Evolutionary conservation across 2,329 filamentous ascomycete species (phyloP), one percentile per base, ranked within the genome.

Genomic region (Mollisia scopiformis): DNA sequence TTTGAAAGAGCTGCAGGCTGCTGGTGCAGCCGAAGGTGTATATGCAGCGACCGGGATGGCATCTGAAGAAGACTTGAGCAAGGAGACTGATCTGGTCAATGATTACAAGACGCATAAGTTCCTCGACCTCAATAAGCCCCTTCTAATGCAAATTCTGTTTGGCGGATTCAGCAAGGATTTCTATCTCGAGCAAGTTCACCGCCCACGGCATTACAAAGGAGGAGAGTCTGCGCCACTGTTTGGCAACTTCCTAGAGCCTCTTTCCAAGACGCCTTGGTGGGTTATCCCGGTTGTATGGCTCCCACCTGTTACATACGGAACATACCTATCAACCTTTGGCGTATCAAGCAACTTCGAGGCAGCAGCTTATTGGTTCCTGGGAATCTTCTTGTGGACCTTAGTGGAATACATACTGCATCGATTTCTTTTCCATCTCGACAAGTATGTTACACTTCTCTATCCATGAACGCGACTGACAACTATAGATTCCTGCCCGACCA

Each of bases 211-310:
- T 76, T 99, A 98, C 83, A 96, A 88, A 74, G 94, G 94, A 66
- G 95, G 95, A 61, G 87, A 88, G 64, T 97, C 93, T 6, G 95
- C 95, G 37, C 95, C 95, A 21, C 79, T 99, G 25, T 99, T 99
- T 77, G 95, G 95, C 62, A 98, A 99, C 78, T 96, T 99, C 75
- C 81, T 99, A n/a, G 95, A 99, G 78, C 95, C 95, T n/a, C 79
- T 99, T 61, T 93, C 89, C 75, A 90, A 93, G 82, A 99, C 95
- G 2, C 86, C 95, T 1, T 99, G 95, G 95, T 99, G 89, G 87
- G 75, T 96, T 47, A 83, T 99, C 11, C 95, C 95, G 2, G 82
- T 82, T 0, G 62, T 96, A 1, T 99, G 95, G 95, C 74, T 95
- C 43, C 95, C 95, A n/a, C 84, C 81, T 19, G 84, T 97, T 43